A percentile compares a stretch with the other conserved stretches of the same genome.
phyloP scores from a whole-genome alignment of 2,329 filamentous ascomycete species.

The Ophioceras dolichostomum region DNA sequence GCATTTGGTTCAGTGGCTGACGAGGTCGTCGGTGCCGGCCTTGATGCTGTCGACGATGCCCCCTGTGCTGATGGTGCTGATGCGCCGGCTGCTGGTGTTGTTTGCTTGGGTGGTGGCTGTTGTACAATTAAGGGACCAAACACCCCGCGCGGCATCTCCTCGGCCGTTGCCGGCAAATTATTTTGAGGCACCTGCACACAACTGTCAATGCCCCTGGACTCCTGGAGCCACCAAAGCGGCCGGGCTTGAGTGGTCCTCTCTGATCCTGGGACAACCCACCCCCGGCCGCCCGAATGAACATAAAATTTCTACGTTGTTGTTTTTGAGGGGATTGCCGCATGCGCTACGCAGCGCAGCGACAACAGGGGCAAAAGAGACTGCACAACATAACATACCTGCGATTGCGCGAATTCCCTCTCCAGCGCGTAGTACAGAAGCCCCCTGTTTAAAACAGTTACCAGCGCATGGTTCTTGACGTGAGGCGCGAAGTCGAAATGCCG shows the following conservation, averaged over 20 bases:
- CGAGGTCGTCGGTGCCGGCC: neutral
- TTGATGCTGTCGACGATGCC: conserved; percentile 2
- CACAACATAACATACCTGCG: conserved; percentile 29
- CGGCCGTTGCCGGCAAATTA: conserved; percentile 31
- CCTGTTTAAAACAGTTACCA: conserved; percentile 51
- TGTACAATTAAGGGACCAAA: conserved; percentile 43
- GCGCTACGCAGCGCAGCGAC: too few species aligned
- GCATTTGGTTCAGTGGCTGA: too few species aligned
- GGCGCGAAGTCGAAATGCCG: conserved; percentile 51
- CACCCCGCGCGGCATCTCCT: conserved; percentile 36
- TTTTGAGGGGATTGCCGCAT: too few species aligned
- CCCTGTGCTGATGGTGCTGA: conserved; percentile 20
- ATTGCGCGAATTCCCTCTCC: conserved; percentile 37
- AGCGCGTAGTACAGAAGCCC: conserved; percentile 48
- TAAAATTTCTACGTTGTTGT: too few species aligned
- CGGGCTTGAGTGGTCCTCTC: too few species aligned
- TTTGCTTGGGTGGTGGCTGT: conserved; percentile 23
- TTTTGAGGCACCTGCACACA: conserved; percentile 35
- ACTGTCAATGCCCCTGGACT: conserved; percentile 21
- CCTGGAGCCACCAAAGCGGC: too few species aligned
- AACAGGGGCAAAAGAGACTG: too few species aligned
- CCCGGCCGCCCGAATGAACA: too few species aligned
- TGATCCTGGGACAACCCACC: too few species aligned
- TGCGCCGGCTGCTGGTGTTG: conserved; percentile 23
- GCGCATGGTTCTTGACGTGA: conserved; percentile 51